Evolutionary conservation across 305 asterid species (phyloP).

Genomic region (Solanum chacoense): DNA sequence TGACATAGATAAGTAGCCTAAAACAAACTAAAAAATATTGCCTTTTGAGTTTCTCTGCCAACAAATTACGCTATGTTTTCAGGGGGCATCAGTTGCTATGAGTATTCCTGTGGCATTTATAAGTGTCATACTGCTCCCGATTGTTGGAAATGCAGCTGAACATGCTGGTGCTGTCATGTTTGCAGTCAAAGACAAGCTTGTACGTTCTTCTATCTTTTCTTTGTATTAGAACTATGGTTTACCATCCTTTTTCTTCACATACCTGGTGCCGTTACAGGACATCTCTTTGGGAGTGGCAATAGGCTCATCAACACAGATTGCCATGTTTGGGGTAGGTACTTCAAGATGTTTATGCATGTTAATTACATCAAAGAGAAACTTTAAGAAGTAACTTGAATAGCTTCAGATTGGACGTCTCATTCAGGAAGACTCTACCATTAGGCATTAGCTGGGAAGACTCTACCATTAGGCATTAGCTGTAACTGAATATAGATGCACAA

Average conservation of each 20-base stretch:
- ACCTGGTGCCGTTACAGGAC: conserved; percentile 32
- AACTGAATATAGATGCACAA: not conserved
- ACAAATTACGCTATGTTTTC: not conserved
- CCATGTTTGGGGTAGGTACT: conserved; percentile 65
- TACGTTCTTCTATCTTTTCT: conserved; percentile 16
- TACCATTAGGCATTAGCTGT: not conserved
- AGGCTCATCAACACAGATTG: conserved; percentile 79
- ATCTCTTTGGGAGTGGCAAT: conserved; percentile 79
- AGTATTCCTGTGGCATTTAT: conserved; percentile 72
- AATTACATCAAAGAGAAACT: not conserved
- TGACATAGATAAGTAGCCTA: not conserved
- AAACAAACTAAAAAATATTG: not conserved
- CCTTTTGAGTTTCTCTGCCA: not conserved
- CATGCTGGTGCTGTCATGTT: conserved; percentile 88
- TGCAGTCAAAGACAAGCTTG: conserved; percentile 84
- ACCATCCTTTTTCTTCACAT: conserved; percentile 6
- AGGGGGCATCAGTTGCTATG: conserved; percentile 75
- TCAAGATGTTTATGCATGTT: not conserved
- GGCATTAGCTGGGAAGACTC: no score
- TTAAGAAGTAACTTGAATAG: not conserved
- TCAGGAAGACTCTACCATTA: no score
- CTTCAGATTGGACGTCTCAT: not conserved
- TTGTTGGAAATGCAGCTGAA: conserved; percentile 88
- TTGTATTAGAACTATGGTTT: not conserved
- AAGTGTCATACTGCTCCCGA: conserved; percentile 73